Evolutionary conservation across 2,329 filamentous ascomycete genomes (phyloP).

Genomic region (Alternaria dauci): DNA sequence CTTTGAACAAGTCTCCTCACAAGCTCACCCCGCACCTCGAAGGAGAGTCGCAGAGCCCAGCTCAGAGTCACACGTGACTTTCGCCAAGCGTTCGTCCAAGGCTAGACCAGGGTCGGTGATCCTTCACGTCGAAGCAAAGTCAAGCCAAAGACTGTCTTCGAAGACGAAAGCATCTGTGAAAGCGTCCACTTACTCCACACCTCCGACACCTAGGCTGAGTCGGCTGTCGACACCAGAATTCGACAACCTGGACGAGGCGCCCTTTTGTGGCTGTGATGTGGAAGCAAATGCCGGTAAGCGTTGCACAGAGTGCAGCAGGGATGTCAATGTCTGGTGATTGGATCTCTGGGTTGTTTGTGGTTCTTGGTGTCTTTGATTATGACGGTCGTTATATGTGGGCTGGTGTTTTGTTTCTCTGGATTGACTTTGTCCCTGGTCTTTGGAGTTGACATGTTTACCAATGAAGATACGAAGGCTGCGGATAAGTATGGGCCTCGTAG

Average conservation of each 20-base stretch:
- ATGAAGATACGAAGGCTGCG: neutral
- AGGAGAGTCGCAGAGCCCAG: neutral
- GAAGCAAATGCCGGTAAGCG: slow-evolving; percentile 20
- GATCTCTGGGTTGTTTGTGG: neutral
- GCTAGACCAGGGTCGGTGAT: slow-evolving; percentile 28
- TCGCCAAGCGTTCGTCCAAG: slow-evolving; percentile 11
- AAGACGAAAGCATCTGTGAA: neutral
- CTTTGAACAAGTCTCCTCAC: slow-evolving; percentile 1
- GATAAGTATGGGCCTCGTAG: neutral
- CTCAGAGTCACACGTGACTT: slow-evolving; percentile 23
- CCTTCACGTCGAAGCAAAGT: slow-evolving; percentile 17
- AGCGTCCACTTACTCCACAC: slow-evolving; percentile 14
- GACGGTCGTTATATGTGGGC: neutral
- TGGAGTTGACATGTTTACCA: neutral
- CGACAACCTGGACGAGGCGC: slow-evolving; percentile 31
- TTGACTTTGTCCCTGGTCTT: neutral
- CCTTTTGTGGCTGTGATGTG: slow-evolving; percentile 47
- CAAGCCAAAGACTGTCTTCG: neutral
- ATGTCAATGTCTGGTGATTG: slow-evolving; percentile 1
- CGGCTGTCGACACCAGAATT: slow-evolving; percentile 49
- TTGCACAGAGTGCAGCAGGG: slow-evolving; percentile 30
- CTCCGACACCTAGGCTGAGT: slow-evolving; percentile 40
- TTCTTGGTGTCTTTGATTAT: neutral
- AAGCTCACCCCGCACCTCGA: neutral
- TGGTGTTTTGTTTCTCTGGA: neutral